phyloP scores from a whole-genome alignment of 352 stramenopile genomes.

The Phytophthora syringae region DNA sequence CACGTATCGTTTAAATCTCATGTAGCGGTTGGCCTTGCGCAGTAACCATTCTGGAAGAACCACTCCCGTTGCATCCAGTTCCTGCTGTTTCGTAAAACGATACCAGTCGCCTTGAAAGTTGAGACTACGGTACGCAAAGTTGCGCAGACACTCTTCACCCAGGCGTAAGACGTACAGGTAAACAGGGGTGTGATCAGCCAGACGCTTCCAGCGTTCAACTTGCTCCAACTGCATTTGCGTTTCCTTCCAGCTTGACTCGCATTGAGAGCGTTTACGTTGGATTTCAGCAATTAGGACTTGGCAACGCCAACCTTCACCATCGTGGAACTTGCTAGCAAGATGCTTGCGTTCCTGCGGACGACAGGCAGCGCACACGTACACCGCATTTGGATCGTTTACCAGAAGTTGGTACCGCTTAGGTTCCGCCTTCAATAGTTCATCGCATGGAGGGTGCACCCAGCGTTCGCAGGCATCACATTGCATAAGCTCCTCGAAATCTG shows the following conservation, averaged over 20 bases:
- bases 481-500: conserved; percentile 83
- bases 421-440: conserved; percentile 64
- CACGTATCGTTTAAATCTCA: conserved; percentile 87
- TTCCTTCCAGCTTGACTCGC: conserved; percentile 75
- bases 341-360: conserved; percentile 65
- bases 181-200: conserved; percentile 77
- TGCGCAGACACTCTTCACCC: conserved; percentile 86
- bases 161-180: conserved; percentile 86
- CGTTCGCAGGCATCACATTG: conserved; percentile 88
- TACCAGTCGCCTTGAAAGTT: conserved; percentile 81
- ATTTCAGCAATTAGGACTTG: conserved; percentile 79
- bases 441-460: conserved; percentile 85
- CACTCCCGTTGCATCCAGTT: conserved; percentile 39
- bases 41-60: conserved; percentile 69
- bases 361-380: conserved; percentile 80
- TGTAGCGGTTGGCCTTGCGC: conserved; percentile 80
- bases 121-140: conserved; percentile 76
- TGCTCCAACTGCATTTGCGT: conserved; percentile 58
- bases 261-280: conserved; percentile 67
- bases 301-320: conserved; percentile 63
- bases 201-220: conserved; percentile 70
- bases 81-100: conserved; percentile 57
- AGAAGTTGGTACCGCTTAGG: conserved; percentile 68
- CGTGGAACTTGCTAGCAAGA: conserved; percentile 31
- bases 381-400: conserved; percentile 65